A percentile compares a stretch with the other conserved stretches of the same genome.
Conservation (phyloP, 441 rosid species). For the Geranium incanum region DNA sequence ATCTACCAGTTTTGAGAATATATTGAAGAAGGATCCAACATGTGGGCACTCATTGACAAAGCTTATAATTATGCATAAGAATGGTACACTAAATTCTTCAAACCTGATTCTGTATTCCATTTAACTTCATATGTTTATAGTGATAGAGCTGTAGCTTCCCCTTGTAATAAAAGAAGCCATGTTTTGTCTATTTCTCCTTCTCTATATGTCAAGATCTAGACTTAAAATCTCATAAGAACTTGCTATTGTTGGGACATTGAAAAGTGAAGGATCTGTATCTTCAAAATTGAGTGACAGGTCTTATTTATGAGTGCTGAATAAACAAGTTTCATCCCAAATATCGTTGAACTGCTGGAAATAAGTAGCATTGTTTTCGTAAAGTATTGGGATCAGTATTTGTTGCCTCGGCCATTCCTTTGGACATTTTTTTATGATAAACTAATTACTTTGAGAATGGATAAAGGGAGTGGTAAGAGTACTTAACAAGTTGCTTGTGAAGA, state of each 20-base stretch:
- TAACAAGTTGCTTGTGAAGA: neutral
- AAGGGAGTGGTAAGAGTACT: no score
- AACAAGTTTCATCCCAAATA: neutral
- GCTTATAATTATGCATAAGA: constrained; percentile 53
- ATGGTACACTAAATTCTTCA: constrained; percentile 28
- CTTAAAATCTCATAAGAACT: neutral
- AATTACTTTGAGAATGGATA: no score
- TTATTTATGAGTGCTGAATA: neutral
- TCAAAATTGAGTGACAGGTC: neutral
- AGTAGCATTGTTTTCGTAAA: neutral
- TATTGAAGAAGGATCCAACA: constrained; percentile 63
- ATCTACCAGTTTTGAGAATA: constrained; percentile 51
- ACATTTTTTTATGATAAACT: no score
- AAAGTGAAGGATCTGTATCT: neutral
- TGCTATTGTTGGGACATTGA: neutral
- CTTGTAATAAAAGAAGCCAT: neutral
- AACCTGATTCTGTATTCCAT: neutral
- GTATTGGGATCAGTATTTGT: neutral
- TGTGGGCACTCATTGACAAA: constrained; percentile 45
- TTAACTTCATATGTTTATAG: neutral
- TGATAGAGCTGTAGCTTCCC: neutral
- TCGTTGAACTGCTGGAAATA: neutral
- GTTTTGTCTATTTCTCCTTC: neutral
- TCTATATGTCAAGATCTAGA: neutral
- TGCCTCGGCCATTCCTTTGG: no score